Percentiles rank a stretch among this genome's conserved stretches.
Conservation (phyloP, 371 early-diverging fungal species). For the Mucor velutinosus region DNA sequence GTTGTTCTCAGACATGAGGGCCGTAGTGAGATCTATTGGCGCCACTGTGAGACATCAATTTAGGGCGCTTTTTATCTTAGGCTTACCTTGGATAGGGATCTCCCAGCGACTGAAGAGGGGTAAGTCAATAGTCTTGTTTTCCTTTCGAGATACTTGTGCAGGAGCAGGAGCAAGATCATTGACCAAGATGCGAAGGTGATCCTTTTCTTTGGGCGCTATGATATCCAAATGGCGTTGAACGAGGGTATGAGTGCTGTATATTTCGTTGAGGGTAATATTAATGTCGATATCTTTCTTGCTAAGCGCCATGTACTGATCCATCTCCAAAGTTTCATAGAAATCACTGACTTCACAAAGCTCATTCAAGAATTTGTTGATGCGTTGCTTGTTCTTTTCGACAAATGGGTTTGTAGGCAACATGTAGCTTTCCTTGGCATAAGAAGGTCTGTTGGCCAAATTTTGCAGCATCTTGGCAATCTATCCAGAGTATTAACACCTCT, state of each 20-base stretch:
- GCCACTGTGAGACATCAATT: no score
- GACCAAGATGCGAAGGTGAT: slow-evolving; percentile 78
- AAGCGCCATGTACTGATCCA: slow-evolving; percentile 95
- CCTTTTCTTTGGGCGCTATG: slow-evolving; percentile 78
- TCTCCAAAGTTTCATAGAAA: slow-evolving; percentile 93
- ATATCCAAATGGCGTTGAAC: slow-evolving; percentile 81
- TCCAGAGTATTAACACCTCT: neutral
- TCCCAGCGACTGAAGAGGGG: slow-evolving; percentile 93
- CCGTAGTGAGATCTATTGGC: slow-evolving; percentile 46
- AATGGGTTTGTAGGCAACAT: slow-evolving; percentile 90
- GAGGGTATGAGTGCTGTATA: slow-evolving; percentile 88
- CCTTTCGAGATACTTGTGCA: slow-evolving; percentile 78
- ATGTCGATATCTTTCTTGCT: slow-evolving; percentile 90
- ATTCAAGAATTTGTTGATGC: slow-evolving; percentile 85
- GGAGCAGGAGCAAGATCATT: slow-evolving; percentile 82
- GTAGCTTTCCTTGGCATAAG: slow-evolving; percentile 89
- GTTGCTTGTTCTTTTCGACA: slow-evolving; percentile 84
- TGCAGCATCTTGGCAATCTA: slow-evolving; percentile 89
- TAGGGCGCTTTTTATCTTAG: no score
- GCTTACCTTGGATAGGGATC: slow-evolving; percentile 79
- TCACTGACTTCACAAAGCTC: slow-evolving; percentile 94
- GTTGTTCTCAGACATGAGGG: slow-evolving; percentile 72
- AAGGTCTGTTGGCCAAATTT: slow-evolving; percentile 94
- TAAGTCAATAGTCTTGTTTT: slow-evolving; percentile 83
- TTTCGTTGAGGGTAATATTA: slow-evolving; percentile 90